Conservation (phyloP, 23 red algal species). For the Pyropia haitanensis region DNA sequence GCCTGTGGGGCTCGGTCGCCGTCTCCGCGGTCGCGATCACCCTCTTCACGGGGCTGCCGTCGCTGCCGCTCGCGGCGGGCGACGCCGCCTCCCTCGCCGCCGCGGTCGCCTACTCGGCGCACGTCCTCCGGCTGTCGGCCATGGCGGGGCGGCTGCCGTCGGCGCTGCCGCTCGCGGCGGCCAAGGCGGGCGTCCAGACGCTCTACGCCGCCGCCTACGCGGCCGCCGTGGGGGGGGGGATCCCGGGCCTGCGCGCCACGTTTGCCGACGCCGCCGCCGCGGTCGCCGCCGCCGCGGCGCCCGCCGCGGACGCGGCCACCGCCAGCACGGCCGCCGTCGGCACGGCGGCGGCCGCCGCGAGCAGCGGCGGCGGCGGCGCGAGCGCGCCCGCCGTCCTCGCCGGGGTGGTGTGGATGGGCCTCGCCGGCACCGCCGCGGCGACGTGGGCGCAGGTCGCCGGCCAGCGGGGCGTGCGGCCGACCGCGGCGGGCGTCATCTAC, state of each 20-base stretch:
- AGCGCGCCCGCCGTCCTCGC: not conserved
- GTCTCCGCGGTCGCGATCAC: conserved; percentile 14
- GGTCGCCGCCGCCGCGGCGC: not conserved
- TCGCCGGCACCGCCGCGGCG: conserved; percentile 9
- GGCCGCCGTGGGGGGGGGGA: not conserved
- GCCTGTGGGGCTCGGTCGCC: conserved; percentile 4
- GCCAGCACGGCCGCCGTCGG: not conserved
- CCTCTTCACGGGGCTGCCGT: not conserved
- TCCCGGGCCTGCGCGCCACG: too few relatives aligned
- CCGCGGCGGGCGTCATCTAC: conserved; percentile 34
- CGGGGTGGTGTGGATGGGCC: conserved; percentile 34
- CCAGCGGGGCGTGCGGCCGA: conserved; percentile 38
- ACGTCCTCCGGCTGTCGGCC: too few relatives aligned
- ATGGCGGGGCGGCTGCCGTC: too few relatives aligned
- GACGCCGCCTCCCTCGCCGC: too few relatives aligned
- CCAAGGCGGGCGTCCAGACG: conserved; percentile 28
- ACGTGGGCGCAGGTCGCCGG: conserved; percentile 42
- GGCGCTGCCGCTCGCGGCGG: conserved; percentile 12
- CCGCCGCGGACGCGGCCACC: not conserved
- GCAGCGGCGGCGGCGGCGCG: not conserved
- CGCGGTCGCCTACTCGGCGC: too few relatives aligned
- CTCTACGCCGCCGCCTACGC: conserved; percentile 2
- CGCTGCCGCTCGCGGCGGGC: not conserved
- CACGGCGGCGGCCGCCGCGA: not conserved
- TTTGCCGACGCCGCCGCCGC: not conserved